Conservation (phyloP, 768 basidiomycete species). For the Pulveroboletus frians region DNA sequence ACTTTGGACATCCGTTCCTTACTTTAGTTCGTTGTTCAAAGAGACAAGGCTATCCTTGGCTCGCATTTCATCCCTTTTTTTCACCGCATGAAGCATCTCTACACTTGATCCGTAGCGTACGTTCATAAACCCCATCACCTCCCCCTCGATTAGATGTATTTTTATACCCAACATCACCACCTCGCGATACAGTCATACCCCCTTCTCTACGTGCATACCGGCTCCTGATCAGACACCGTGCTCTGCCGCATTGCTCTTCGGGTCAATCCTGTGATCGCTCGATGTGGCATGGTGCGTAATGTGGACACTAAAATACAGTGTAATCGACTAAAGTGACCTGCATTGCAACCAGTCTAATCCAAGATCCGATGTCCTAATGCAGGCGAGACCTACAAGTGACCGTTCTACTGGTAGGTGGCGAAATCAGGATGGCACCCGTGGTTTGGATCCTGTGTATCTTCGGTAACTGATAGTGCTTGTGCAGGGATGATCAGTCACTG, state of each 20-base stretch:
- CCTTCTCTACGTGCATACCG: conserved; percentile 12
- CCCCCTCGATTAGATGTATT: conserved; percentile 17
- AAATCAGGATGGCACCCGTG: no score
- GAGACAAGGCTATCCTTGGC: conserved; percentile 11
- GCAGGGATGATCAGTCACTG: no score
- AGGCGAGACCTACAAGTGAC: background rate
- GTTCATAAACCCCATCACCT: conserved; percentile 2
- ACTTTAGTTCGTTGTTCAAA: conserved; percentile 15
- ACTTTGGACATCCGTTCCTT: conserved; percentile 21
- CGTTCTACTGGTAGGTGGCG: no score
- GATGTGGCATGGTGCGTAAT: no score
- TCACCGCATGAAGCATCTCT: conserved; percentile 13
- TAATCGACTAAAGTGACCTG: no score
- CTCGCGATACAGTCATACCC: conserved; percentile 13
- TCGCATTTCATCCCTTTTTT: background rate
- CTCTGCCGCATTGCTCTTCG: background rate
- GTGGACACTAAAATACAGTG: background rate
- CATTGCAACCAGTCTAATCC: background rate
- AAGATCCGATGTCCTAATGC: background rate
- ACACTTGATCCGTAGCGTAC: conserved; percentile 11
- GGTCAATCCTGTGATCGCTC: background rate
- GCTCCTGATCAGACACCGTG: conserved; percentile 11
- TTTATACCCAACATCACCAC: conserved; percentile 12
- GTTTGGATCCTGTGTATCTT: no score
- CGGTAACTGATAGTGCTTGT: no score